Percentiles rank a stretch among this genome's conserved stretches.
These are phyloP conservation scores for Coffea canephora DNA, from an alignment of 257 asterid species.

Conservation along the genomic window DNA sequence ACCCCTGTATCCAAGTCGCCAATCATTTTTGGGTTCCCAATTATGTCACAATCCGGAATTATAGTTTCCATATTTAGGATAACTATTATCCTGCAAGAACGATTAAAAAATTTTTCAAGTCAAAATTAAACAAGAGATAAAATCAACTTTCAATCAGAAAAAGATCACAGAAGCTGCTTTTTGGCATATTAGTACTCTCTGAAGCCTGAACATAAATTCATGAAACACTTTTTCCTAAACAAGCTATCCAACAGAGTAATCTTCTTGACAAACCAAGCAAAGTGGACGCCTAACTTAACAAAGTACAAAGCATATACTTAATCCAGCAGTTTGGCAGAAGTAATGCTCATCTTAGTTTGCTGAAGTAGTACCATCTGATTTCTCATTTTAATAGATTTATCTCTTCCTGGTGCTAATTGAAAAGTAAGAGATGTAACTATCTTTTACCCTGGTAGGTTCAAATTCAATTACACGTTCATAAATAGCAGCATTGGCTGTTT, in stretches of 20 bases:
- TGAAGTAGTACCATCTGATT: not conserved
- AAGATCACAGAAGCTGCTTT: not conserved
- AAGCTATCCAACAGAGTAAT: not conserved
- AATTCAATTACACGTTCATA: not conserved
- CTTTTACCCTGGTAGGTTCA: not conserved
- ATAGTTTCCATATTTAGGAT: slow-evolving; percentile 86
- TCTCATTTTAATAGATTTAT: not conserved
- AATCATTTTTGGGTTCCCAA: slow-evolving; percentile 63
- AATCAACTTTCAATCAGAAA: not conserved
- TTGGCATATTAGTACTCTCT: not conserved
- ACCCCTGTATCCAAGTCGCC: slow-evolving; percentile 42
- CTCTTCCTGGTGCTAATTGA: not conserved
- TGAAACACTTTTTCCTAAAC: not conserved
- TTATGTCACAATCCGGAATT: slow-evolving; percentile 63
- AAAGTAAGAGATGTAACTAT: not conserved
- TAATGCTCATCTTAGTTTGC: not conserved
- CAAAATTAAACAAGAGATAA: not conserved
- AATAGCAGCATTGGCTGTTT: not conserved
- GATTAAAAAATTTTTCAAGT: slow-evolving; percentile 12
- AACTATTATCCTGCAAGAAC: slow-evolving; percentile 74
- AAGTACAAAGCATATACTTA: slow-evolving; percentile 2
- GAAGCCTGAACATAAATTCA: not conserved
- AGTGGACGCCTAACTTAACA: not conserved
- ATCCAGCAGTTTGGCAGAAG: not conserved
- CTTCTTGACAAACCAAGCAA: not conserved